phyloP scores from a whole-genome alignment of 306 rosid species.

The Macrotyloma uniflorum region DNA sequence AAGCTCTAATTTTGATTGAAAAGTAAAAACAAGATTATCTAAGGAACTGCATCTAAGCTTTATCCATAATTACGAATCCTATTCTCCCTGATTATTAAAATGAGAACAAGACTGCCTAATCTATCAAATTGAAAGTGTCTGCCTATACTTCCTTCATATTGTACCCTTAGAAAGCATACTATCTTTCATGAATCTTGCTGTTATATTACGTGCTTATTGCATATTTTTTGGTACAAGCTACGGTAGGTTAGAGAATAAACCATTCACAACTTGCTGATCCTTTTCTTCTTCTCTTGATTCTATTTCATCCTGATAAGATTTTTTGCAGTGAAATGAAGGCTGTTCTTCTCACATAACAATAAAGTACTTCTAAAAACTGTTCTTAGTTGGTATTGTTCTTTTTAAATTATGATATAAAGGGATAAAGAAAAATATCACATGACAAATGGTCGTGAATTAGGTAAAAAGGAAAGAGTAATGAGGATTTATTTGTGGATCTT shows the following conservation, averaged over 20 bases:
- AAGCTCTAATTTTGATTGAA: background rate
- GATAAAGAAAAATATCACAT: background rate
- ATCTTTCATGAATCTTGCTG: background rate
- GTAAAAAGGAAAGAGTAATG: background rate
- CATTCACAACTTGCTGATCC: background rate
- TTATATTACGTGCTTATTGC: background rate
- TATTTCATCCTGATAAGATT: background rate
- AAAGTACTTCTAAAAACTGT: background rate
- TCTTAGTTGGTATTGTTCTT: background rate
- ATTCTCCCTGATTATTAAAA: background rate
- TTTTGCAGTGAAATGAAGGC: slow-evolving; percentile 16
- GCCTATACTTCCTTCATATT: background rate
- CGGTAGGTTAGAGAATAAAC: background rate
- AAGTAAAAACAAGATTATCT: background rate
- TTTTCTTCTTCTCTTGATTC: background rate
- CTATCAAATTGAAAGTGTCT: background rate
- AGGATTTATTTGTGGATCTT: background rate
- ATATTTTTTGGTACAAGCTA: background rate
- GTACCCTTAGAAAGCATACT: background rate
- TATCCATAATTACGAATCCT: background rate
- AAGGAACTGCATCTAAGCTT: background rate
- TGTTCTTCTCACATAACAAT: background rate
- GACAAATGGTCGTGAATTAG: background rate
- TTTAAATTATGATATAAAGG: background rate
- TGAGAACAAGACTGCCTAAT: background rate